Conservation (phyloP, 1,284 basidiomycete species). For the Fomes fomentarius region DNA sequence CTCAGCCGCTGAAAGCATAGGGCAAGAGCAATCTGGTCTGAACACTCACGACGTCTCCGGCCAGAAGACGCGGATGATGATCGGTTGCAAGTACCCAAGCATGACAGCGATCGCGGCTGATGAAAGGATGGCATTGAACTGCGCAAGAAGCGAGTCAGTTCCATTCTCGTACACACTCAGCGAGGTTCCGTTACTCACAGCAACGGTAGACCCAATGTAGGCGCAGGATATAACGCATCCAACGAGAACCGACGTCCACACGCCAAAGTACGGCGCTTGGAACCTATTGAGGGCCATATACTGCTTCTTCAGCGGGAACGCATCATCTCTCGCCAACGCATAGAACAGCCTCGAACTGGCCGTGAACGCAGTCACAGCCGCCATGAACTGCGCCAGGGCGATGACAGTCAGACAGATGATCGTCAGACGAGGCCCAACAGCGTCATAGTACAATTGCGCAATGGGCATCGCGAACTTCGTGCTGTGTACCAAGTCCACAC, state of each 20-base stretch:
- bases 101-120: conserved; percentile 62
- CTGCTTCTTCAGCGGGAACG: conserved; percentile 47
- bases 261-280: conserved; percentile 59
- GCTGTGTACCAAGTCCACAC: conserved; percentile 49
- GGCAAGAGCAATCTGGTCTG: too few relatives aligned
- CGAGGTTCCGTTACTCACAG: too few relatives aligned
- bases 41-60: conserved; percentile 44
- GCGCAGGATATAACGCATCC: conserved; percentile 60
- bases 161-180: too few relatives aligned
- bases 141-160: neutral
- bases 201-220: conserved; percentile 59
- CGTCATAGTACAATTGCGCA: conserved; percentile 60
- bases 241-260: conserved; percentile 57
- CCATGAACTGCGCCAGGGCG: conserved; percentile 56
- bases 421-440: conserved; percentile 50
- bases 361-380: conserved; percentile 60
- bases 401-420: conserved; percentile 57
- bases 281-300: conserved; percentile 56
- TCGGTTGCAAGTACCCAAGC: conserved; percentile 61
- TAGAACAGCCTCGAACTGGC: conserved; percentile 61
- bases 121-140: conserved; percentile 61
- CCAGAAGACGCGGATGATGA: conserved; percentile 63
- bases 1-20: too few relatives aligned
- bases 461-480: conserved; percentile 62
- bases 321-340: conserved; percentile 58